These are phyloP conservation scores for Prunus campanulata DNA, from an alignment of 306 rosid species.

Conservation along the genomic window DNA sequence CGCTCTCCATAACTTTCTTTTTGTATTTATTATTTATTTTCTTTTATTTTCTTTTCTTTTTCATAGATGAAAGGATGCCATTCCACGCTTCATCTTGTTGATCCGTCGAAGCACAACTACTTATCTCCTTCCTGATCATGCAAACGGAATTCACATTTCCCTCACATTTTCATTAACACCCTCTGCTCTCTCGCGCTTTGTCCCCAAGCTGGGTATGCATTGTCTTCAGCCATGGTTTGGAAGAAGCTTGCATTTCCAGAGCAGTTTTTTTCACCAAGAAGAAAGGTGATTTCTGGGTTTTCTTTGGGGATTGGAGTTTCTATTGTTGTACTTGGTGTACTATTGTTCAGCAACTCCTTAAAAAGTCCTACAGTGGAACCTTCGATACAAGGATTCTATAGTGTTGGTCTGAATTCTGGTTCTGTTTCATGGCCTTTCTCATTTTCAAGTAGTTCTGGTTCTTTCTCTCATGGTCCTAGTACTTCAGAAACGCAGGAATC, in stretches of 20 bases:
- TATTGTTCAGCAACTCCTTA: slow-evolving; percentile 39
- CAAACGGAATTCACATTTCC: background rate
- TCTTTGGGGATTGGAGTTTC: slow-evolving; percentile 61
- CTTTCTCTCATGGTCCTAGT: background rate
- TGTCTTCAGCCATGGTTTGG: slow-evolving; percentile 44
- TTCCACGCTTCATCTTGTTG: background rate
- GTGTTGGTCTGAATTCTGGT: slow-evolving; percentile 25
- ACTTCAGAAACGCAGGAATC: too few relatives aligned
- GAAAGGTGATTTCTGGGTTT: slow-evolving; percentile 66
- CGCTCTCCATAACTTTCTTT: background rate
- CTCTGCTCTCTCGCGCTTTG: background rate
- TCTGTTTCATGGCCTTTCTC: slow-evolving; percentile 40
- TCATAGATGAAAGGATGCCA: background rate
- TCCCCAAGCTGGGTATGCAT: slow-evolving; percentile 13
- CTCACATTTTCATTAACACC: background rate
- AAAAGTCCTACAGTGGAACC: slow-evolving; percentile 26
- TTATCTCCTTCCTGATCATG: background rate
- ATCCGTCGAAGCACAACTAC: background rate
- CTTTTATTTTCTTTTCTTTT: background rate
- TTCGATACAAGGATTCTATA: slow-evolving; percentile 41
- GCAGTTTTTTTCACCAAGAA: slow-evolving; percentile 42
- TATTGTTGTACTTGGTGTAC: slow-evolving; percentile 39
- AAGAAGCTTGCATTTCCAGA: slow-evolving; percentile 50
- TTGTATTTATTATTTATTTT: background rate
- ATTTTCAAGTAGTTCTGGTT: slow-evolving; percentile 20